phyloP scores from a whole-genome alignment of 2,329 filamentous ascomycete species.

The Cyphellophora europaea region DNA sequence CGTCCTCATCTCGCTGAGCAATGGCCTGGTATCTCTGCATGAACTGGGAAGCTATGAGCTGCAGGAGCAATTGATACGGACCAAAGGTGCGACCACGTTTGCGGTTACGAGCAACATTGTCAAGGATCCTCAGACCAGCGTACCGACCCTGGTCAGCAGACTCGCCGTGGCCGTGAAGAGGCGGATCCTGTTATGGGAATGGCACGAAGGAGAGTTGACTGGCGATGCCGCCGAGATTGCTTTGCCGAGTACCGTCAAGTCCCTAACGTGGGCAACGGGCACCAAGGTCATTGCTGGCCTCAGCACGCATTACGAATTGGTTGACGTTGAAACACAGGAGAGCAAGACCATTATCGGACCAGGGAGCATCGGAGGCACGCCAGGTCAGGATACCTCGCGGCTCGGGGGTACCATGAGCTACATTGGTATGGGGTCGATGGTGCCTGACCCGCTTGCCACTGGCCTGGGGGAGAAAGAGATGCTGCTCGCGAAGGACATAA shows the following conservation, averaged over 20 bases:
- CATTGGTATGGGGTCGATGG: slow-evolving; percentile 86
- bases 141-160: slow-evolving; percentile 85
- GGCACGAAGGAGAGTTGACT: slow-evolving; percentile 86
- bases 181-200: slow-evolving; percentile 82
- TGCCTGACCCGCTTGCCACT: slow-evolving; percentile 80
- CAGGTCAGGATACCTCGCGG: slow-evolving; percentile 57
- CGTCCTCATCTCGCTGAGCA: slow-evolving; percentile 81
- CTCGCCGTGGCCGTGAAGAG: slow-evolving; percentile 90
- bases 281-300: slow-evolving; percentile 82
- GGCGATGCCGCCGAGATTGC: slow-evolving; percentile 66
- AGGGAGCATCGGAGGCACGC: slow-evolving; percentile 58
- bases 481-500: slow-evolving; percentile 93
- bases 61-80: slow-evolving; percentile 69
- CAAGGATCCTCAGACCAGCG: slow-evolving; percentile 74
- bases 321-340: slow-evolving; percentile 68
- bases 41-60: slow-evolving; percentile 78
- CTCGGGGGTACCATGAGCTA: slow-evolving; percentile 93
- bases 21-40: slow-evolving; percentile 80
- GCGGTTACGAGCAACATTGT: slow-evolving; percentile 93
- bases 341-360: slow-evolving; percentile 72
- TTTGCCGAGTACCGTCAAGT: slow-evolving; percentile 74
- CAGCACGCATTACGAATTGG: slow-evolving; percentile 81
- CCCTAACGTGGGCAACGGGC: slow-evolving; percentile 81
- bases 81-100: slow-evolving; percentile 81
- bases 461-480: slow-evolving; percentile 75